Base-by-base conservation (phyloP, 306 rosid species). In the Vicia sativa region DNA sequence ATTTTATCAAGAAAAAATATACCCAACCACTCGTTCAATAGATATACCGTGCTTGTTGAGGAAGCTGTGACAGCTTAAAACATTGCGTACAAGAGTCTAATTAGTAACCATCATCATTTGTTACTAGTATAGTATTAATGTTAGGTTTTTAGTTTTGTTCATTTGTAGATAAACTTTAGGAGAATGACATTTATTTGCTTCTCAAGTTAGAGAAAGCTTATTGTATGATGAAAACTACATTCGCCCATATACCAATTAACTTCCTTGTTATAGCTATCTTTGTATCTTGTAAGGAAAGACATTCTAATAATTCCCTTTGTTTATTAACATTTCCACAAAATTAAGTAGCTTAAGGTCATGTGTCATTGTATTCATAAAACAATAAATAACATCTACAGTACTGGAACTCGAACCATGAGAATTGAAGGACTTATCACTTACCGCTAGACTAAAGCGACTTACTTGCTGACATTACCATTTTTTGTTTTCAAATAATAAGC, bases 111-210 rank as follows among this genome's bases (percentile, higher is more conserved):
- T 64, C 55, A 18, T 42, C 26, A 65, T 37, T 75, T 52, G 31
- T 57, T 75, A 48, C 38, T 12, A 13, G 1, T 67, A 62, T 68
- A 34, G 38, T 7, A 34, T 28, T 26, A 38, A 38, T 34, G 39
- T 70, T 55, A 42, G 18, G 14, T 44, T 69, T 59, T 60, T 71
- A 77, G 84, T 80, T 80, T 71, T 67, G 74, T 61, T 29, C 67
- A 60, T 38, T 41, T 38, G 49, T 19, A 57, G 4, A 64, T 26
- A 18, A 23, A 44, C 34, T 11, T 2, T 21, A 66, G 52, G 44
- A 76, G 18, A 23, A 71, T 7, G 3, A 43, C 44, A 71, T 57
- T 42, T 50, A n/a, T 44, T 54, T 62, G 72, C 69, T 74, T 56
- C 60, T 74, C 53, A 46, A 54, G 44, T 55, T 53, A 16, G 12